These are phyloP conservation scores for Trichophyton schoenleinii DNA, from an alignment of 2,329 filamentous ascomycete genomes.

Conservation along the genomic window DNA sequence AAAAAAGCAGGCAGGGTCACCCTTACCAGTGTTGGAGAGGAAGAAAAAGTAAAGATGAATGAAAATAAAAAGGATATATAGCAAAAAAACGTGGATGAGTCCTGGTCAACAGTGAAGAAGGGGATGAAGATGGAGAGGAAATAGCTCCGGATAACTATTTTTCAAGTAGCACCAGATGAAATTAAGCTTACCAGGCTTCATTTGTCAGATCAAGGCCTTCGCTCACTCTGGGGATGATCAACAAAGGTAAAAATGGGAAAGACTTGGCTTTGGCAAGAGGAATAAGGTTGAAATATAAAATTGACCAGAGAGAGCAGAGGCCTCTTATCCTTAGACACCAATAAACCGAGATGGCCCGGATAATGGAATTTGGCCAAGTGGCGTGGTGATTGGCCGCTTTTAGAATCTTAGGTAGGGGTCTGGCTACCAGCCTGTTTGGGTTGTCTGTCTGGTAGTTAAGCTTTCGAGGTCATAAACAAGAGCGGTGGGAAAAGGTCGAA, in stretches of 20 bases:
- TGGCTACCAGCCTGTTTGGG: constrained; percentile 3
- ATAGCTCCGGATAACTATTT: constrained; percentile 2
- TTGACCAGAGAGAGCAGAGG: background rate
- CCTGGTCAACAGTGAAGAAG: constrained; percentile 1
- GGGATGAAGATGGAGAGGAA: background rate
- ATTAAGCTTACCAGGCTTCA: constrained; percentile 19
- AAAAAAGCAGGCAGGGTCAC: constrained; percentile 6
- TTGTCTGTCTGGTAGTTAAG: background rate
- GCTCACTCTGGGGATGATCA: background rate
- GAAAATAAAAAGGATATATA: constrained; percentile 1
- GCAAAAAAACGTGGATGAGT: constrained; percentile 9
- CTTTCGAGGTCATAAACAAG: constrained; percentile 23
- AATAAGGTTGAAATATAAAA: background rate
- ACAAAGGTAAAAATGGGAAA: constrained; percentile 1
- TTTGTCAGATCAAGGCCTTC: constrained; percentile 12
- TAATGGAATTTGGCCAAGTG: constrained; percentile 6
- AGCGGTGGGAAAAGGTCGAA: constrained; percentile 43
- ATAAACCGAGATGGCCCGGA: constrained; percentile 4
- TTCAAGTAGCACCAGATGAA: constrained; percentile 14
- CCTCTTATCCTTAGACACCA: background rate
- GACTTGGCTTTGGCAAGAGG: constrained; percentile 8
- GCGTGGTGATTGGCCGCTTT: constrained; percentile 10
- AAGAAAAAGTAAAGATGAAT: background rate
- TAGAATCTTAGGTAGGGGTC: background rate
- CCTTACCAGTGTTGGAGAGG: background rate